Conservation (phyloP, 1,284 basidiomycete genomes). For the Trichosporon coremiiforme region DNA sequence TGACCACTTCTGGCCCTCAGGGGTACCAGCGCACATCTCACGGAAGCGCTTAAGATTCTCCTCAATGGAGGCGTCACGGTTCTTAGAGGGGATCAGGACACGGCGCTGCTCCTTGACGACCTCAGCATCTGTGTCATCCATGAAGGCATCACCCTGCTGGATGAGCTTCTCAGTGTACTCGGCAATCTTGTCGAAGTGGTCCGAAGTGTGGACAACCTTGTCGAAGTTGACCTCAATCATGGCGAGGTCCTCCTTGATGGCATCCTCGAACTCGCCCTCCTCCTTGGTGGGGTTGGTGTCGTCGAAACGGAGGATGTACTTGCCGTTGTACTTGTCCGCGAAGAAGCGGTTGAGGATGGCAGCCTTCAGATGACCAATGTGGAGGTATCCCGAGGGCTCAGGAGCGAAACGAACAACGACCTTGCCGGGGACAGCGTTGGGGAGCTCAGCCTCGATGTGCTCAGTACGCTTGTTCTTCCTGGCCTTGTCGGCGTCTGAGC, state of each 20-base stretch:
- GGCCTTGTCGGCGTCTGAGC: constrained; percentile 60
- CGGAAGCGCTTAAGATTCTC: constrained; percentile 84
- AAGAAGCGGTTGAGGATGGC: constrained; percentile 97
- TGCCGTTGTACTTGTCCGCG: constrained; percentile 93
- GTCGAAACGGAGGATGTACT: constrained; percentile 93
- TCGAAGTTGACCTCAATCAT: constrained; percentile 85
- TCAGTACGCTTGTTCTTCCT: constrained; percentile 79
- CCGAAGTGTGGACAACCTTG: constrained; percentile 84
- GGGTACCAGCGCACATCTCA: constrained; percentile 82
- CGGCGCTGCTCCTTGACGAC: constrained; percentile 74
- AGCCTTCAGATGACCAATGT: constrained; percentile 97
- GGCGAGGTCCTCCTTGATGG: constrained; percentile 86
- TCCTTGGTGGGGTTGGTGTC: constrained; percentile 99
- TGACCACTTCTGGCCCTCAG: constrained; percentile 88
- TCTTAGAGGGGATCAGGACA: constrained; percentile 82
- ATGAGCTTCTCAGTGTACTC: constrained; percentile 80
- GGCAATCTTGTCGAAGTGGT: constrained; percentile 90
- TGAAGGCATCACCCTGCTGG: constrained; percentile 85
- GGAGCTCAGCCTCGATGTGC: constrained; percentile 82
- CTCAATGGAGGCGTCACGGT: constrained; percentile 78
- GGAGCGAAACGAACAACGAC: constrained; percentile 96
- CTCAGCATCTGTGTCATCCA: constrained; percentile 89
- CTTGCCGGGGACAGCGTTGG: constrained; percentile 80
- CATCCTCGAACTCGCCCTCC: constrained; percentile 88
- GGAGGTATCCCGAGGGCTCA: constrained; percentile 96